Conservation (phyloP, 169 alveolate species). For the Cryptosporidium sp. region DNA sequence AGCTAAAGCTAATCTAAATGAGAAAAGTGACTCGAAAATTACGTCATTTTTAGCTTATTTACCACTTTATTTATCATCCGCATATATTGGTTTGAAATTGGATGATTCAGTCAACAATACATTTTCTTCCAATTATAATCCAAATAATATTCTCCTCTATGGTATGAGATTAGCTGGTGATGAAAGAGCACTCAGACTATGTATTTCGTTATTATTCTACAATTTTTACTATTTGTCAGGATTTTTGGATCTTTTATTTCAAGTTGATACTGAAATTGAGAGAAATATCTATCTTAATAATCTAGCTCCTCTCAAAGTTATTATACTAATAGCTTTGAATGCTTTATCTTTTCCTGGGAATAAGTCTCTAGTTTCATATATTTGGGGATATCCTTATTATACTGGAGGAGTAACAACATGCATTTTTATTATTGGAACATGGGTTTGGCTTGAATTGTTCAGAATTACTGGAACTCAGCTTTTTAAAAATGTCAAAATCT, state of each 20-base stretch:
- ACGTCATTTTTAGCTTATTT: slow-evolving; percentile 29
- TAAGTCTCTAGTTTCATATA: slow-evolving; percentile 54
- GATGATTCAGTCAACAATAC: slow-evolving; percentile 20
- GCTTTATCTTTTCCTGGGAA: slow-evolving; percentile 69
- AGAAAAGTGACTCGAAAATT: background rate
- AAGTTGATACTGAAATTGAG: slow-evolving; percentile 25
- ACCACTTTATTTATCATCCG: slow-evolving; percentile 33
- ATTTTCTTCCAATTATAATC: background rate
- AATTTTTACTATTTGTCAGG: slow-evolving; percentile 56
- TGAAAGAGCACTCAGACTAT: slow-evolving; percentile 41
- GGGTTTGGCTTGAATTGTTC: slow-evolving; percentile 75
- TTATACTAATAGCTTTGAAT: slow-evolving; percentile 29
- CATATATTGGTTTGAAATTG: slow-evolving; percentile 35
- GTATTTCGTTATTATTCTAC: slow-evolving; percentile 46
- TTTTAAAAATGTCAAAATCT: slow-evolving; percentile 11
- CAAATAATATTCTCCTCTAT: background rate
- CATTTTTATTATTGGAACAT: slow-evolving; percentile 53
- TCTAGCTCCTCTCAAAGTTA: slow-evolving; percentile 11
- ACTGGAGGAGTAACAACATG: slow-evolving; percentile 60
- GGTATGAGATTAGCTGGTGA: slow-evolving; percentile 34
- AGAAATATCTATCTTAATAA: slow-evolving; percentile 23
- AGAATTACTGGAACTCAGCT: slow-evolving; percentile 14
- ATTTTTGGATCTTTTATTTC: slow-evolving; percentile 30
- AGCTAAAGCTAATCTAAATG: background rate
- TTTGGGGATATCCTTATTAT: slow-evolving; percentile 73